These are phyloP conservation scores for Allium fistulosum DNA, from an alignment of 106 monocot species.

Conservation along the genomic window DNA sequence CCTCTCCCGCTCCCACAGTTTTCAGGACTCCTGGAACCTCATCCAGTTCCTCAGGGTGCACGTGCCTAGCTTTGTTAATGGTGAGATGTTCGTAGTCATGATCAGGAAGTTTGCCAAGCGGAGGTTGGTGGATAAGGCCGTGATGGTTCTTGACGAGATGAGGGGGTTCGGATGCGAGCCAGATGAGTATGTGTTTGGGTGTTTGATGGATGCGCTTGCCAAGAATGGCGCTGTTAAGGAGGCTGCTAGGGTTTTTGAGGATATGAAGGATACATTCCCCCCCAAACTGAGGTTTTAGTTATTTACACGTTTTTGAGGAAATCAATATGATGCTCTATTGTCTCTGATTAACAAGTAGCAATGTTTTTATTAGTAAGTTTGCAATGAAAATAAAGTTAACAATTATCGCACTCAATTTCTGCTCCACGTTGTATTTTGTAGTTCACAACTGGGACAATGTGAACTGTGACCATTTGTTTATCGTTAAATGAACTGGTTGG, in stretches of 20 bases:
- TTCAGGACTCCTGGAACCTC: conserved; percentile 29
- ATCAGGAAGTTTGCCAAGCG: conserved; percentile 52
- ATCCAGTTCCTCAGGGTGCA: conserved; percentile 25
- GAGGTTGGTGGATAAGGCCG: conserved; percentile 43
- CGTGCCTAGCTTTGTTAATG: conserved; percentile 36
- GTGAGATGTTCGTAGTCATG: conserved; percentile 57
- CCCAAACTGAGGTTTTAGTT: conserved; percentile 23
- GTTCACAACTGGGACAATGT: too few relatives aligned
- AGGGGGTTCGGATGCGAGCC: conserved; percentile 34
- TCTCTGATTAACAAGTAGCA: too few relatives aligned
- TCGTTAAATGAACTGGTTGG: too few relatives aligned
- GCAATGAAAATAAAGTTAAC: too few relatives aligned
- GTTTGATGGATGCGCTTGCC: conserved; percentile 81
- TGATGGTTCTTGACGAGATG: conserved; percentile 79
- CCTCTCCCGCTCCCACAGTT: conserved; percentile 38
- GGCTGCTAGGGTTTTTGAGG: conserved; percentile 73
- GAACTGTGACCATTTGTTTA: too few relatives aligned
- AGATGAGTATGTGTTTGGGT: conserved; percentile 49
- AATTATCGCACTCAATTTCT: too few relatives aligned
- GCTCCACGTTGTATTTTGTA: too few relatives aligned
- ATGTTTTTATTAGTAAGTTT: too few relatives aligned
- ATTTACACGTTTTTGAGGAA: too few relatives aligned
- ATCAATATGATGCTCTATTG: too few relatives aligned
- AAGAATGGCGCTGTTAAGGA: conserved; percentile 69
- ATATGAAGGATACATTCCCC: conserved; percentile 51